Percentiles rank a stretch among this genome's conserved stretches.
Conservation (phyloP, 192 early-diverging fungal species). For the Neocallimastix lanati region DNA sequence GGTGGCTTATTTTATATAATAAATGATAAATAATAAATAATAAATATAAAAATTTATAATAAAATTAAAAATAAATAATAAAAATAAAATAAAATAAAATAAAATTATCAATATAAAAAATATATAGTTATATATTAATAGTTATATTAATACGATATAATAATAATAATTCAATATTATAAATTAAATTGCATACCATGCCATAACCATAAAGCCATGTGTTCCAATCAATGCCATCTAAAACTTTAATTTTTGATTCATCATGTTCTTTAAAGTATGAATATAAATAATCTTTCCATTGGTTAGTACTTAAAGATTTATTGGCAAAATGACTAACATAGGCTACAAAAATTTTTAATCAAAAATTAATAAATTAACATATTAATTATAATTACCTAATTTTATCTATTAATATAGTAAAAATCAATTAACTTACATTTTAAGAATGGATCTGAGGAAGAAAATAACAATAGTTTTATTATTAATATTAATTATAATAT, state of each 20-base stretch:
- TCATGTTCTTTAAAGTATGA: conserved; percentile 53
- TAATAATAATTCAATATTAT: conserved; percentile 5
- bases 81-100: too few relatives aligned
- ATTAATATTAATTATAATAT: too few relatives aligned
- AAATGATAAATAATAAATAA: not conserved
- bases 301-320: conserved; percentile 68
- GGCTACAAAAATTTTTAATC: conserved; percentile 13
- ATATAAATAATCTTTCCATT: conserved; percentile 73
- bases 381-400: too few relatives aligned
- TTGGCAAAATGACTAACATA: conserved; percentile 70
- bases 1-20: conserved; percentile 32
- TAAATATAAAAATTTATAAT: too few relatives aligned
- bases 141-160: too few relatives aligned
- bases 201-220: conserved; percentile 71
- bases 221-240: conserved; percentile 79
- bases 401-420: too few relatives aligned
- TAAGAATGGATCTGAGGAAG: too few relatives aligned
- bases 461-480: too few relatives aligned
- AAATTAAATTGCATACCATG: conserved; percentile 33
- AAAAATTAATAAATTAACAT: too few relatives aligned
- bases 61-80: too few relatives aligned
- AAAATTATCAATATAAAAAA: too few relatives aligned
- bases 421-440: conserved; percentile 1
- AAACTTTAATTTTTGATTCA: conserved; percentile 41
- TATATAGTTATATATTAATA: too few relatives aligned